Percentiles rank a stretch among this genome's conserved stretches.
Evolutionary conservation across 176 grass and related monocot genomes (phyloP).

Genomic region (Stipa capillata): DNA sequence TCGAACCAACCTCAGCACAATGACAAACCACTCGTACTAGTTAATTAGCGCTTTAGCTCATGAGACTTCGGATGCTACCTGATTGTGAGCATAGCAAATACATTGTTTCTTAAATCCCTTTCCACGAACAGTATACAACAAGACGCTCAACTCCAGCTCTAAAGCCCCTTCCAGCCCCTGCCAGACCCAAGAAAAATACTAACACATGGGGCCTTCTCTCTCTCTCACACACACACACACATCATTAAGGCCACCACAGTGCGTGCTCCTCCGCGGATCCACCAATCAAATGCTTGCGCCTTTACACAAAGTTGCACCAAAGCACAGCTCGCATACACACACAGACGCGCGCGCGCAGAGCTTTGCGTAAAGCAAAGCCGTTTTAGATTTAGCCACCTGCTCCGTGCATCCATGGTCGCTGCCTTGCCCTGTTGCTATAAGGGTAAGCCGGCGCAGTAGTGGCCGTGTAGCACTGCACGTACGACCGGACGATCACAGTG

Average conservation of each 20-base stretch:
- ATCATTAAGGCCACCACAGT: conserved; percentile 17
- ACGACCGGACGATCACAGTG: neutral
- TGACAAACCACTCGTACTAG: no score
- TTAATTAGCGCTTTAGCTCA: no score
- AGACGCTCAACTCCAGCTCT: conserved; percentile 77
- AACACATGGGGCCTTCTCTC: conserved; percentile 40
- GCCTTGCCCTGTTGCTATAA: conserved; percentile 33
- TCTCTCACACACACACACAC: neutral
- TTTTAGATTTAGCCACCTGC: conserved; percentile 27
- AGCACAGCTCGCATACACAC: conserved; percentile 23
- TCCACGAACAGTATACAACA: conserved; percentile 27
- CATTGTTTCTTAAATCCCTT: no score
- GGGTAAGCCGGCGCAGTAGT: neutral
- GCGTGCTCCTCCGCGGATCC: conserved; percentile 35
- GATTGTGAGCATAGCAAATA: no score
- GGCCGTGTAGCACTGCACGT: neutral
- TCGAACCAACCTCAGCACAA: no score
- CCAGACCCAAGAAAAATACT: conserved; percentile 27
- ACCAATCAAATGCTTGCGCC: conserved; percentile 49
- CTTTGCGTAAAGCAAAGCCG: conserved; percentile 21
- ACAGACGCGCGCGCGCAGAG: no score
- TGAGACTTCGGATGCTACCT: no score
- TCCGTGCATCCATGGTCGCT: neutral
- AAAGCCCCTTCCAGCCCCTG: conserved; percentile 41
- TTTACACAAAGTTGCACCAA: conserved; percentile 46